Evolutionary conservation across 805 yeast genomes (phyloP).

Genomic region (Maudiozyma bulderi): DNA sequence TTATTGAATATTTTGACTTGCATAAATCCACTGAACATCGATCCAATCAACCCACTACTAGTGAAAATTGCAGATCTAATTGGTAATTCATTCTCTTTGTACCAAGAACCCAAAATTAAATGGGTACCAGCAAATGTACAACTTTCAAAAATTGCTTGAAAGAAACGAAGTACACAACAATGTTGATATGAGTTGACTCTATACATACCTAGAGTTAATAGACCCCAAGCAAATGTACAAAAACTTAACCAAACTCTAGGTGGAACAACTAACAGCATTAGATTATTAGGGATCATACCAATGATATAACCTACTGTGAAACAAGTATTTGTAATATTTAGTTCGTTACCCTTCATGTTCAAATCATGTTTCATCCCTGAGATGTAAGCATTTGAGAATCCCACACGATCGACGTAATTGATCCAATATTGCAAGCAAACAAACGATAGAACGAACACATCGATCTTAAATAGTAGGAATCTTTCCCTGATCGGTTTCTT

Average conservation of each 20-base stretch:
- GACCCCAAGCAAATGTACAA: constrained; percentile 49
- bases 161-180: constrained; percentile 48
- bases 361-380: constrained; percentile 56
- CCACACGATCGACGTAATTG: constrained; percentile 51
- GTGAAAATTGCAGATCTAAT: constrained; percentile 48
- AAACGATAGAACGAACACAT: constrained; percentile 26
- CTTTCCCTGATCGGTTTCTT: constrained; percentile 7
- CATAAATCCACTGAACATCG: constrained; percentile 47
- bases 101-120: constrained; percentile 46
- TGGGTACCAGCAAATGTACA: constrained; percentile 49
- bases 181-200: constrained; percentile 39
- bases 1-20: constrained; percentile 43
- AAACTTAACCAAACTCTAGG: constrained; percentile 50
- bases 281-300: constrained; percentile 53
- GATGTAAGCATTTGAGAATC: constrained; percentile 52
- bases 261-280: constrained; percentile 40
- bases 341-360: constrained; percentile 38
- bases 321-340: constrained; percentile 43
- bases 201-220: constrained; percentile 43
- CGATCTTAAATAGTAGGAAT: constrained; percentile 22
- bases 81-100: constrained; percentile 38
- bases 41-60: constrained; percentile 44
- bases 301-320: constrained; percentile 54
- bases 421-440: constrained; percentile 31
- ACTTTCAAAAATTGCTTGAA: constrained; percentile 52